phyloP scores from a whole-genome alignment of 2,329 filamentous ascomycete genomes.

The Trichoderma afroharzianum region DNA sequence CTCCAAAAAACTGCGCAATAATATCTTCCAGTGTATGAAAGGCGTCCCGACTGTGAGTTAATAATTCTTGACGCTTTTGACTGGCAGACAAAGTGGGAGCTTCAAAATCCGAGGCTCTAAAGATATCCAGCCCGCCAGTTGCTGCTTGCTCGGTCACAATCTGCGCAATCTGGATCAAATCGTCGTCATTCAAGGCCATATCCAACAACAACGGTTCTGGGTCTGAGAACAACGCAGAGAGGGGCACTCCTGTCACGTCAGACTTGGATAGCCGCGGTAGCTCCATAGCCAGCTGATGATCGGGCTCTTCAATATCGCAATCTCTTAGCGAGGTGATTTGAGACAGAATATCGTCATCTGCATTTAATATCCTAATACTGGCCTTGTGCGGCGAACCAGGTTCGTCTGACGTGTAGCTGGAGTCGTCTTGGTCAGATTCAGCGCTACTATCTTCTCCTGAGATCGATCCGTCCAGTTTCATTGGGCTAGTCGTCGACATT shows the following conservation, averaged over 20 bases:
- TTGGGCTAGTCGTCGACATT: slow-evolving; percentile 32
- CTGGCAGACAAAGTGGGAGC: slow-evolving; percentile 25
- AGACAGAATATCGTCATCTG: slow-evolving; percentile 53
- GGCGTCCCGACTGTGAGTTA: slow-evolving; percentile 44
- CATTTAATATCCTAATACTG: slow-evolving; percentile 37
- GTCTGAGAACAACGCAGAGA: slow-evolving; percentile 56
- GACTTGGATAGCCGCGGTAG: slow-evolving; percentile 47
- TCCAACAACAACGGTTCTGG: slow-evolving; percentile 51
- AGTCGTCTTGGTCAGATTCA: slow-evolving; percentile 55
- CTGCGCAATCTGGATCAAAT: slow-evolving; percentile 64
- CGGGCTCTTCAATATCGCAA: slow-evolving; percentile 44
- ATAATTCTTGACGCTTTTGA: slow-evolving; percentile 41
- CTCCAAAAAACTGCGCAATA: slow-evolving; percentile 44
- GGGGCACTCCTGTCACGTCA: slow-evolving; percentile 46
- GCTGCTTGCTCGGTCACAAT: slow-evolving; percentile 68
- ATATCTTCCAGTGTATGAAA: slow-evolving; percentile 45
- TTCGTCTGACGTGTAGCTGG: slow-evolving; percentile 48
- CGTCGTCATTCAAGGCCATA: slow-evolving; percentile 50
- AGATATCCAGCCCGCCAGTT: slow-evolving; percentile 44
- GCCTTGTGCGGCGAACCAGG: slow-evolving; percentile 49
- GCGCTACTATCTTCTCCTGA: slow-evolving; percentile 49
- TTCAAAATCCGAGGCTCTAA: slow-evolving; percentile 23
- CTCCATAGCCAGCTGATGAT: slow-evolving; percentile 47
- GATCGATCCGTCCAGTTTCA: slow-evolving; percentile 33
- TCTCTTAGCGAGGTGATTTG: slow-evolving; percentile 51